A percentile compares a stretch with the other conserved stretches of the same genome.
Conservation (phyloP, 768 basidiomycete species). For the Suillus cothurnatus region DNA sequence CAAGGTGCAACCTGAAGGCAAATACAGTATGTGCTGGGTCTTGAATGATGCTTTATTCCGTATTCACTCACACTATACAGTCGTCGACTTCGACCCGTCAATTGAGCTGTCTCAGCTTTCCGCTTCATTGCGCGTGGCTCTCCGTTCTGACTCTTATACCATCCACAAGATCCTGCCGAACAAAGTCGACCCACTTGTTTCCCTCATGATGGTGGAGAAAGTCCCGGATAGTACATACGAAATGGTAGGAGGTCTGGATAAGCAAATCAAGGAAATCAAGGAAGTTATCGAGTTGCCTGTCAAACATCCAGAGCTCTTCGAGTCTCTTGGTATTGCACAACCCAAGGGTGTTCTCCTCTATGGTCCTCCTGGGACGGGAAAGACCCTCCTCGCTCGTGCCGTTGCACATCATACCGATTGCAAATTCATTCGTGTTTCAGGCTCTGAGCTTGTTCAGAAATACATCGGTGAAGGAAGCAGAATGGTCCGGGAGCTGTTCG, state of each 20-base stretch:
- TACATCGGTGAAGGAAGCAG: constrained; percentile 96
- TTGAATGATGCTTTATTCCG: no score
- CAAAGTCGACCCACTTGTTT: constrained; percentile 97
- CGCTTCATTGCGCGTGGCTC: constrained; percentile 87
- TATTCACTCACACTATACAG: constrained; percentile 40
- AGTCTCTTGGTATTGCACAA: constrained; percentile 93
- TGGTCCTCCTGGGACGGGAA: constrained; percentile 95
- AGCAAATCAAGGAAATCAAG: constrained; percentile 98
- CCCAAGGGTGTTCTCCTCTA: constrained; percentile 96
- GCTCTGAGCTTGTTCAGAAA: constrained; percentile 95
- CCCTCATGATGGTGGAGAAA: constrained; percentile 99
- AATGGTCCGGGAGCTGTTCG: constrained; percentile 97
- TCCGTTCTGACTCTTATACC: constrained; percentile 94
- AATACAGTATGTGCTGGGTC: constrained; percentile 80
- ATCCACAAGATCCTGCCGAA: constrained; percentile 97
- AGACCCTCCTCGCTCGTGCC: constrained; percentile 92
- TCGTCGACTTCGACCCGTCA: constrained; percentile 91
- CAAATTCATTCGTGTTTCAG: constrained; percentile 95
- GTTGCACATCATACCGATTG: constrained; percentile 98
- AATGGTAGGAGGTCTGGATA: constrained; percentile 99
- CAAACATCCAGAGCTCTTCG: constrained; percentile 96
- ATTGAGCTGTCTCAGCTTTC: constrained; percentile 81
- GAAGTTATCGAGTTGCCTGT: constrained; percentile 98
- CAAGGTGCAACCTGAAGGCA: constrained; percentile 98
- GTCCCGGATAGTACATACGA: constrained; percentile 99